Evolutionary conservation across 2,329 filamentous ascomycete genomes (phyloP).

Genomic region (Pseudofabraea citricarpa): DNA sequence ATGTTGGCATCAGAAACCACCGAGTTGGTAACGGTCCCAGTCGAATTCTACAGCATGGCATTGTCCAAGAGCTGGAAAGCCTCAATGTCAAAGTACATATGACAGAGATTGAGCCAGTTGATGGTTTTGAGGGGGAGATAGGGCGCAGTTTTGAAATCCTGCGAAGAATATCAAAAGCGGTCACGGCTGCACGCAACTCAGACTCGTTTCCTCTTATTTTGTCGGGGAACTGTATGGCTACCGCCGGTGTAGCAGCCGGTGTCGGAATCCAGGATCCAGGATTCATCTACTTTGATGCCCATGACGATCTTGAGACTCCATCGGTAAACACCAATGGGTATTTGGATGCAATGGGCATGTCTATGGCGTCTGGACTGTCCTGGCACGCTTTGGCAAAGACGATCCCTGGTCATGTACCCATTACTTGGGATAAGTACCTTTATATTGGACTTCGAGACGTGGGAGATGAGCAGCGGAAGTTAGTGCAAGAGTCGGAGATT

Average conservation of each 20-base stretch:
- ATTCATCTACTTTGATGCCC: conserved; percentile 38
- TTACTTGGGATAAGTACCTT: conserved; percentile 17
- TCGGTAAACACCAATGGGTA: conserved; percentile 32
- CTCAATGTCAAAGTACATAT: conserved; percentile 21
- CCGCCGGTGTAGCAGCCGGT: conserved; percentile 32
- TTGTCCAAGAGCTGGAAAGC: conserved; percentile 23
- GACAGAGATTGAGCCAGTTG: conserved; percentile 25
- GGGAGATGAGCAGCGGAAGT: conserved; percentile 22
- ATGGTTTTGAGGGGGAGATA: conserved; percentile 35
- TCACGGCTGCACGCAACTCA: conserved; percentile 21
- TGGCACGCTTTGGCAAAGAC: conserved; percentile 28
- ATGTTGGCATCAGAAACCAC: conserved; percentile 31
- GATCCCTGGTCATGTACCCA: conserved; percentile 23
- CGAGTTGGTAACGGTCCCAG: conserved; percentile 34
- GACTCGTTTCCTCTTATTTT: conserved; percentile 34
- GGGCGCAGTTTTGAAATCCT: conserved; percentile 34
- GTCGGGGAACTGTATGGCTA: conserved; percentile 34
- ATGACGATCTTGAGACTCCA: conserved; percentile 35
- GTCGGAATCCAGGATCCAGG: conserved; percentile 12
- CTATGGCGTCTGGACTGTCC: conserved; percentile 31
- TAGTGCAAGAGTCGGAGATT: conserved; percentile 27
- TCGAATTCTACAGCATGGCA: conserved; percentile 25
- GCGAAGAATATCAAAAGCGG: conserved; percentile 29
- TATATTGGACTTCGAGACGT: conserved; percentile 26
- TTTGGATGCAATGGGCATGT: conserved; percentile 31